Percentiles rank a stretch among this genome's conserved stretches.
Conservation (phyloP, 257 asterid genomes). For the Cordia subcordata region DNA sequence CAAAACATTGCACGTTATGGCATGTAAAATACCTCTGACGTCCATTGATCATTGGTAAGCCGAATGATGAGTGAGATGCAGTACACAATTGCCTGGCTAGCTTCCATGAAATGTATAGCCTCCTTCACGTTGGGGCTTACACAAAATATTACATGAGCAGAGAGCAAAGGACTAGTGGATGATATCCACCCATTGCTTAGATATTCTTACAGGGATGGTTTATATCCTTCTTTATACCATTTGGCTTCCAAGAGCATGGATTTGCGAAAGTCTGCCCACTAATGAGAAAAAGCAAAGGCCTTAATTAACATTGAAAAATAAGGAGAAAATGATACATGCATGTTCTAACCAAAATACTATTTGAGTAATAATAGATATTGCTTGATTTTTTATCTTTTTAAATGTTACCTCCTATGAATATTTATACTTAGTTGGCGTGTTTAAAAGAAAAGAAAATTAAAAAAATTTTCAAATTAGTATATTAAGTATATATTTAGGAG, state of each 20-base stretch:
- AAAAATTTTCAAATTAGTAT: too few species aligned
- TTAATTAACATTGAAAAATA: background rate
- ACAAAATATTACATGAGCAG: slow-evolving; percentile 35
- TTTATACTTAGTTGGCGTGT: too few species aligned
- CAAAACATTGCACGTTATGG: too few species aligned
- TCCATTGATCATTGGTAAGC: slow-evolving; percentile 55
- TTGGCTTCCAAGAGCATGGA: slow-evolving; percentile 51
- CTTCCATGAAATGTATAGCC: slow-evolving; percentile 18
- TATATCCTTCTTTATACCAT: slow-evolving; percentile 39
- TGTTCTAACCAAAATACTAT: too few species aligned
- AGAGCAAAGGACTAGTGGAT: slow-evolving; percentile 45
- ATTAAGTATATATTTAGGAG: too few species aligned
- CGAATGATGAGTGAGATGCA: slow-evolving; percentile 48
- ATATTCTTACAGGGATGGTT: slow-evolving; percentile 47
- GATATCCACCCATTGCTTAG: slow-evolving; percentile 42
- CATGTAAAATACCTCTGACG: slow-evolving; percentile 55
- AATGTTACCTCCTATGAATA: too few species aligned
- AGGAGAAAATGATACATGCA: background rate
- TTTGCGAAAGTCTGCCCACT: slow-evolving; percentile 61
- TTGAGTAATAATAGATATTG: too few species aligned
- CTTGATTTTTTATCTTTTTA: too few species aligned
- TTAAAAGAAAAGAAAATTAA: too few species aligned
- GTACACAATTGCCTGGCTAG: too few species aligned
- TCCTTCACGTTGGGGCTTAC: slow-evolving; percentile 1
- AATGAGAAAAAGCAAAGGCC: background rate